Evolutionary conservation across 352 stramenopile genomes (phyloP).

Genomic region (Phytophthora cryptogea): DNA sequence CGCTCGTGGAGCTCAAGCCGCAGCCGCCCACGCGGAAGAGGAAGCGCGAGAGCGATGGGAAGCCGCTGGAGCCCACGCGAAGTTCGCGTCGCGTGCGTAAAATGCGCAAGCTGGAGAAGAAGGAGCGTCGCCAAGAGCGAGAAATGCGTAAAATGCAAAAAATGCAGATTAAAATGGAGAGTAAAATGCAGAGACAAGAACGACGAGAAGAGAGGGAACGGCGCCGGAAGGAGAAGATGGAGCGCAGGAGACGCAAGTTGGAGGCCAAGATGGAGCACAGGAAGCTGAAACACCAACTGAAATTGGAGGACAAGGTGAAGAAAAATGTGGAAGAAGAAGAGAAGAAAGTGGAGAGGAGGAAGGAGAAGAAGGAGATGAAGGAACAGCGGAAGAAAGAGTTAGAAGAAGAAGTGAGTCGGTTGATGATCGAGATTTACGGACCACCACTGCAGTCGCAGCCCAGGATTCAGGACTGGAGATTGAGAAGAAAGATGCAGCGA

Average conservation of each 20-base stretch:
- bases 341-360: background rate
- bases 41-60: conserved; percentile 16
- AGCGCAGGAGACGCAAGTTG: conserved; percentile 6
- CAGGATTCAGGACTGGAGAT: conserved; percentile 22
- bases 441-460: background rate
- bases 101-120: conserved; percentile 4
- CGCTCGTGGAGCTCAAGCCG: background rate
- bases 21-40: background rate
- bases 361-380: background rate
- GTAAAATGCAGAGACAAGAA: conserved; percentile 4
- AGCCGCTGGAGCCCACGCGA: conserved; percentile 13
- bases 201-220: background rate
- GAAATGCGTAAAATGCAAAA: conserved; percentile 3
- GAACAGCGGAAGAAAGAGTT: background rate
- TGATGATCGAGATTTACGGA: background rate
- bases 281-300: background rate
- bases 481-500: conserved; percentile 19
- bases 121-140: conserved; percentile 6
- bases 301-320: conserved; percentile 1
- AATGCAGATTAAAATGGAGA: background rate
- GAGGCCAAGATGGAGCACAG: conserved; percentile 3
- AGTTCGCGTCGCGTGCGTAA: conserved; percentile 20
- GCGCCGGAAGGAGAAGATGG: conserved; percentile 13
- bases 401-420: background rate
- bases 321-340: conserved; percentile 9